Evolutionary conservation across 768 basidiomycete genomes (phyloP).

Genomic region (Fomitopsis serialis): DNA sequence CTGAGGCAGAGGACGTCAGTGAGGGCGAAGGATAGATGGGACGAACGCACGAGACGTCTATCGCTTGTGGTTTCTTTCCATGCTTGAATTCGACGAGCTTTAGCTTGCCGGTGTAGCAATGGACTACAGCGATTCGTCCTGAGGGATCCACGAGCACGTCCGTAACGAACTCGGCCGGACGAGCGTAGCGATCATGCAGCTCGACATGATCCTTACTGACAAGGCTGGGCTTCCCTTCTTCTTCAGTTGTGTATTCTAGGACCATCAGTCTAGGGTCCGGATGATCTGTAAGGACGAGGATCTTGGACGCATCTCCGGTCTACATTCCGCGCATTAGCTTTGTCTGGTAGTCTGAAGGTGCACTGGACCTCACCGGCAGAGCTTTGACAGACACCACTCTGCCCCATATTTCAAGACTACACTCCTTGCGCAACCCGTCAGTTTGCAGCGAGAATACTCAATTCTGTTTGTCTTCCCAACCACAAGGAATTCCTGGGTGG

Average conservation of each 20-base stretch:
- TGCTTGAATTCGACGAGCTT: conserved; percentile 55
- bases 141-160: conserved; percentile 62
- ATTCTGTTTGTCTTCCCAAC: conserved; percentile 62
- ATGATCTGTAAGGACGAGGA: conserved; percentile 70
- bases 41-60: conserved; percentile 56
- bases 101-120: conserved; percentile 66
- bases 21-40: conserved; percentile 5
- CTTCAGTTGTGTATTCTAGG: conserved; percentile 42
- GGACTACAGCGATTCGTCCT: conserved; percentile 54
- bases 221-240: conserved; percentile 28
- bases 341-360: not conserved
- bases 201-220: conserved; percentile 39
- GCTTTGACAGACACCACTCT: conserved; percentile 51
- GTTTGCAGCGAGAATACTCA: conserved; percentile 61
- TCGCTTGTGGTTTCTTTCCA: conserved; percentile 44
- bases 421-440: conserved; percentile 56
- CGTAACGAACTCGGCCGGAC: conserved; percentile 67
- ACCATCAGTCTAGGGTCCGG: conserved; percentile 71
- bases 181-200: conserved; percentile 51
- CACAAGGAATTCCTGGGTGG: conserved; percentile 56
- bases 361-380: conserved; percentile 48
- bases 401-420: conserved; percentile 64
- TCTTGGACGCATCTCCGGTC: conserved; percentile 32
- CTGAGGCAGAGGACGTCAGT: conserved; percentile 41
- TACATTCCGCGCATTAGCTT: not conserved